Percentiles rank a stretch among this genome's conserved stretches.
phyloP scores from a whole-genome alignment of 441 rosid genomes.

The Isatis lusitanica region DNA sequence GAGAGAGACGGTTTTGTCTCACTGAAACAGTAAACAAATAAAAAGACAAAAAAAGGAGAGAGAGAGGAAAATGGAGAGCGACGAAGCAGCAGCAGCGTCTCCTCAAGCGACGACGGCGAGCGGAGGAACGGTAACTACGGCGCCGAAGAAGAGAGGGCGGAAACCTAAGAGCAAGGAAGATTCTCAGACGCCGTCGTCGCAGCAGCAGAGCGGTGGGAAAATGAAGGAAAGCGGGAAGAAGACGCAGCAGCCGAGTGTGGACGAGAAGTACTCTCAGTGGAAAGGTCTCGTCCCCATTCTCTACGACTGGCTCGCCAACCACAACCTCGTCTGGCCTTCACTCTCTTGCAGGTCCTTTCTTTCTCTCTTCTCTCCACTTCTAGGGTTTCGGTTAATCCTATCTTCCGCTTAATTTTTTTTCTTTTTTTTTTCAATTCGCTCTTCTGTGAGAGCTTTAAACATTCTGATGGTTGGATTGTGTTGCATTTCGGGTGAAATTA shows the following conservation, averaged over 20 bases:
- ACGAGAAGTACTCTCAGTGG: slow-evolving; percentile 93
- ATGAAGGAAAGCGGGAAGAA: slow-evolving; percentile 39
- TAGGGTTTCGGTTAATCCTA: slow-evolving; percentile 24
- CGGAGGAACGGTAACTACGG: slow-evolving; percentile 32
- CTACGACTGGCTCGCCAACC: slow-evolving; percentile 98
- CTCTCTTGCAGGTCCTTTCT: slow-evolving; percentile 86
- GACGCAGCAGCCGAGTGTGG: slow-evolving; percentile 53
- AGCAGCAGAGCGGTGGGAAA: slow-evolving; percentile 37
- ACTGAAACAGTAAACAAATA: neutral
- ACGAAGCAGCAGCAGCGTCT: slow-evolving; percentile 40
- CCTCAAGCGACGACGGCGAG: slow-evolving; percentile 30
- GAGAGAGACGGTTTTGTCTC: neutral
- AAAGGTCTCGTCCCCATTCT: slow-evolving; percentile 95
- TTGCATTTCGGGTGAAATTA: neutral
- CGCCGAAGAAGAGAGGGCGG: slow-evolving; percentile 80
- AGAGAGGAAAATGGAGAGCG: slow-evolving; percentile 33
- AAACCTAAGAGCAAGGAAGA: slow-evolving; percentile 85
- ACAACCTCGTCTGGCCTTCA: slow-evolving; percentile 98
- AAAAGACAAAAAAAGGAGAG: neutral
- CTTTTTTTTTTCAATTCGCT: neutral
- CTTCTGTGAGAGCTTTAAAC: neutral
- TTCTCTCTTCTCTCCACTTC: neutral
- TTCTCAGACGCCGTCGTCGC: slow-evolving; percentile 40
- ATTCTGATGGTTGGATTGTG: neutral
- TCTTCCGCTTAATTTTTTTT: neutral